These are phyloP conservation scores for Pontederia paniculata DNA, from an alignment of 176 grass and related monocot species.

Conservation along the genomic window DNA sequence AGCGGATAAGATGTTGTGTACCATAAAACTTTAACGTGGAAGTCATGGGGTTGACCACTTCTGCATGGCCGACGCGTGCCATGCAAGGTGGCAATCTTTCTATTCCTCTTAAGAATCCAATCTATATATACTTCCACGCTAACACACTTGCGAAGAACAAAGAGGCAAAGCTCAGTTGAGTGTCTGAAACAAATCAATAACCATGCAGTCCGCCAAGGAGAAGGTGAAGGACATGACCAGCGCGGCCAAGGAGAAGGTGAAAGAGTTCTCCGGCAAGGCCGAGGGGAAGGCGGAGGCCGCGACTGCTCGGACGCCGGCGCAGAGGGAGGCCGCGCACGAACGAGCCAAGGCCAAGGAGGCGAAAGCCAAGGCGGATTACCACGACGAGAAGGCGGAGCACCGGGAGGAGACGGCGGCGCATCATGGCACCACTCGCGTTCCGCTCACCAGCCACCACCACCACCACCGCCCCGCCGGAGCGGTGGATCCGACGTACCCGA, in stretches of 20 bases:
- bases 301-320: constrained; percentile 27
- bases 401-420: constrained; percentile 20
- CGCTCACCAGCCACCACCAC: constrained; percentile 24
- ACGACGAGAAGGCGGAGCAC: constrained; percentile 55
- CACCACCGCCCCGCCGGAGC: not conserved
- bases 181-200: too few relatives aligned
- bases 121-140: not conserved
- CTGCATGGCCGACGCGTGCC: constrained; percentile 1
- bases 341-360: constrained; percentile 29
- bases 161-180: not conserved
- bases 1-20: not conserved
- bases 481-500: constrained; percentile 11
- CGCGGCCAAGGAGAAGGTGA: constrained; percentile 45
- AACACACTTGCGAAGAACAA: not conserved
- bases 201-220: constrained; percentile 44
- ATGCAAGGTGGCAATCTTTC: not conserved
- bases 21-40: not conserved
- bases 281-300: constrained; percentile 30
- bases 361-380: constrained; percentile 36
- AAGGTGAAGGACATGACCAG: constrained; percentile 42
- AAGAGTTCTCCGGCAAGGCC: constrained; percentile 26
- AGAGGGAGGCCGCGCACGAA: constrained; percentile 37
- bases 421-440: constrained; percentile 26
- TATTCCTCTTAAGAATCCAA: not conserved
- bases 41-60: not conserved